Evolutionary conservation across 2,329 filamentous ascomycete species (phyloP), one percentile per base, ranked within the genome.

Genomic region (Botrytis cinerea): DNA sequence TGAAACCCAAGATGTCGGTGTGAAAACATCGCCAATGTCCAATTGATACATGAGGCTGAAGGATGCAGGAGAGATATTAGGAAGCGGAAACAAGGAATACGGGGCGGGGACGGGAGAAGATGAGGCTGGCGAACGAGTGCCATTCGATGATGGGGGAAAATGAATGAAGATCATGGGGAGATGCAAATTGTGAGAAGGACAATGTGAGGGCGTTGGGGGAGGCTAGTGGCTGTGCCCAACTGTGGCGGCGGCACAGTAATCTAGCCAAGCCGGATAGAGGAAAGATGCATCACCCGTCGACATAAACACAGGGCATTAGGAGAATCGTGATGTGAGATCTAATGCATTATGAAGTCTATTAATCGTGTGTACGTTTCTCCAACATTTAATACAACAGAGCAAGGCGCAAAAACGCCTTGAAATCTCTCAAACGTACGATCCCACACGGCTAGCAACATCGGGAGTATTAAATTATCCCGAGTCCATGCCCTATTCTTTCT

Each of bases 331-430:
- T 51, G 63, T 51, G 25, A 28, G 35, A 51, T 46, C 22, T 6
- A 28, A 54, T 68, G 32, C 35, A 54, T 68, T 54, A 28, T 68
- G 18, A 68, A 32, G 25, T 43, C 66, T 57, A 57, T 43, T 16
- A 28, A 68, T 57, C 20, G 16, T 32, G 9, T 43, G 22, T 32
- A 32, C 16, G 22, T 14, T 51, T 25, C 25, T 57, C 28, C n/a
- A 43, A 68, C 35, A n/a, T 40, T 68, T 22, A 48, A 28, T 40
- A n/a, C 46, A 40, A 28, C 18, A 28, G 28, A 43, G 35, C 35
- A 57, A 22, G 10, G 22, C 25, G 25, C 32, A 40, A 10, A 20
- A 54, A 54, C 61, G 25, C 35, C 48, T 16, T 22, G 7, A 57
- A 28, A 40, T 54, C 18, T n/a, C 25, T 48, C 16, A n/a, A 57